Conservation (phyloP, 768 basidiomycete genomes). For the Dentipellis fragilis region DNA sequence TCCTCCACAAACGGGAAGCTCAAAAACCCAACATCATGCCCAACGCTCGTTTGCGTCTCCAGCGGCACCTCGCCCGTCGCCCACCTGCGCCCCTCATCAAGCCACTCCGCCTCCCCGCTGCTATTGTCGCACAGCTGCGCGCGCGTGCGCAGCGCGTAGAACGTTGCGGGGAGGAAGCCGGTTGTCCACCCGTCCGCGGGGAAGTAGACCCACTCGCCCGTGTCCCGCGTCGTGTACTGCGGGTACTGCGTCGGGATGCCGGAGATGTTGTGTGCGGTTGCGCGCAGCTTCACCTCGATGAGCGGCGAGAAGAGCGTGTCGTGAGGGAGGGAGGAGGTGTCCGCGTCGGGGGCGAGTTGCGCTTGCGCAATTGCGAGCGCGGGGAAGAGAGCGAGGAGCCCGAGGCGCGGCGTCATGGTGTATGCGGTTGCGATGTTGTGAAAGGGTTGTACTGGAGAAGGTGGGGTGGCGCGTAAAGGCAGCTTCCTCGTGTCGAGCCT, state of each 20-base stretch:
- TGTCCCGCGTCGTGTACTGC: conserved; percentile 42
- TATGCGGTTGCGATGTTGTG: background rate
- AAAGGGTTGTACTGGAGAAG: no score
- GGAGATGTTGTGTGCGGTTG: conserved; percentile 37
- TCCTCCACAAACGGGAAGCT: conserved; percentile 63
- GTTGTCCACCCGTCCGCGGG: conserved; percentile 53
- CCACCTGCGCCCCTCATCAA: conserved; percentile 40
- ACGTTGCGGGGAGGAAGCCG: conserved; percentile 54
- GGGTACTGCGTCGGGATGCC: conserved; percentile 39
- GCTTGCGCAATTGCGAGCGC: background rate
- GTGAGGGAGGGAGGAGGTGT: conserved; percentile 20
- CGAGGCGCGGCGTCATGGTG: background rate
- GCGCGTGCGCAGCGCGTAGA: conserved; percentile 51
- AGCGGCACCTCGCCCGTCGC: conserved; percentile 42
- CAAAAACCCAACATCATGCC: conserved; percentile 65
- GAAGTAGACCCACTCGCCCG: conserved; percentile 46
- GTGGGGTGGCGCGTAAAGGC: background rate
- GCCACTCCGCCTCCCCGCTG: conserved; percentile 39
- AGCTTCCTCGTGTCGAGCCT: background rate
- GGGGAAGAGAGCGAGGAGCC: background rate
- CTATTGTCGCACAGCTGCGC: conserved; percentile 35
- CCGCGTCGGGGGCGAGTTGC: background rate
- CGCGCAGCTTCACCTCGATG: conserved; percentile 47
- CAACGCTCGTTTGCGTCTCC: conserved; percentile 36
- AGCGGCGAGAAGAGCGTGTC: conserved; percentile 49